Conservation (phyloP, 495 filamentous ascomycete species). For the Barbatosphaeria neglecta region DNA sequence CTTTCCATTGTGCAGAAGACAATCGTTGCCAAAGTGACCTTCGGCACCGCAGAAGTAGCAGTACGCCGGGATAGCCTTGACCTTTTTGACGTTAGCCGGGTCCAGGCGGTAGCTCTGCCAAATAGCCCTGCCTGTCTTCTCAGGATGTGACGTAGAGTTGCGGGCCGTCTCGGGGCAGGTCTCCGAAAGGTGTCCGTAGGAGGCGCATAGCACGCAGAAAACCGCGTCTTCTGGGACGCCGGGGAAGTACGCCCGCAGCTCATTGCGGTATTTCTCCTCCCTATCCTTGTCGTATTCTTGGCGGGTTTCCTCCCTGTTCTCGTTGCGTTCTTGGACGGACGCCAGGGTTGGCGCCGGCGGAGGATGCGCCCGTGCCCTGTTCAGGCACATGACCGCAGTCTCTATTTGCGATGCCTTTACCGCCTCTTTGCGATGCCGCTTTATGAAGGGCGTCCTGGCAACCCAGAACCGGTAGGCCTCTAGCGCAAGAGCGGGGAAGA, state of each 20-base stretch:
- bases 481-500: not conserved
- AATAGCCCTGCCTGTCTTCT: slow-evolving; percentile 20
- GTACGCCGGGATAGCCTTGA: slow-evolving; percentile 23
- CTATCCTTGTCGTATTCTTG: not conserved
- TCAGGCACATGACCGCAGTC: no score
- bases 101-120: slow-evolving; percentile 23
- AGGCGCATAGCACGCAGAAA: slow-evolving; percentile 28
- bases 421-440: not conserved
- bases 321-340: no score
- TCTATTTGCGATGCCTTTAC: not conserved
- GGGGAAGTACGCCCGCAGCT: slow-evolving; percentile 26
- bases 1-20: slow-evolving; percentile 8
- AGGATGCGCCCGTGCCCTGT: no score
- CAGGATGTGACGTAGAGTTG: slow-evolving; percentile 17
- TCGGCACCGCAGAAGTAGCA: slow-evolving; percentile 29
- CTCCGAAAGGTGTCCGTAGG: slow-evolving; percentile 15
- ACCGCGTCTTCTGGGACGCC: slow-evolving; percentile 13
- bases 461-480: not conserved
- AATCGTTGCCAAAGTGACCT: slow-evolving; percentile 27
- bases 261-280: slow-evolving; percentile 10
- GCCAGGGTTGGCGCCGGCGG: no score
- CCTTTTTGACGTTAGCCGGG: slow-evolving; percentile 13
- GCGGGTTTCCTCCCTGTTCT: not conserved
- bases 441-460: not conserved
- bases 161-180: slow-evolving; percentile 21